Base-by-base conservation (phyloP, 352 stramenopile genomes). In the Pythium sukuiense region DNA sequence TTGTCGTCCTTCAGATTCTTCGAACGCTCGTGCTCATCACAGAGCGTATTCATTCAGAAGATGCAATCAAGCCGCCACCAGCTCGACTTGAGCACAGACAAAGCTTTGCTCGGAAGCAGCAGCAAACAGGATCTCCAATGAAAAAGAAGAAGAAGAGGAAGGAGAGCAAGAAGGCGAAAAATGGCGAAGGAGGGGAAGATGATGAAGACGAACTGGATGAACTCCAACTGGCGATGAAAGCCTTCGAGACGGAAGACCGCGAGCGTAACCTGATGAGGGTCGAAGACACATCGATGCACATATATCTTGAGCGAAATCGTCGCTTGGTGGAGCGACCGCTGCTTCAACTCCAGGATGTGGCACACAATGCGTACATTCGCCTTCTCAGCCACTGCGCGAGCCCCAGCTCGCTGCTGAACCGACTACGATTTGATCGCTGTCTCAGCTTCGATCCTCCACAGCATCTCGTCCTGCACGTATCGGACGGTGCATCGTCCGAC, bases 371-470 rank as follows among this genome's bases (percentile, higher is more conserved):
- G 18, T 82, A 86, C 49, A 71, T 85, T 12, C 76, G 76, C 0
- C 69, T 88, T 6, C 59, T 92, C 14, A 75, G 63, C 3, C 73
- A 86, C n/a, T 87, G 83, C 30, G 76, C 81, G 27, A 80, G 85
- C 41, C 74, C 74, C 6, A 74, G 71, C 11, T 78, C 77, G 5
- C 70, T 81, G 43, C 65, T 92, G 20, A 72, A 67, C 50, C 73
- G 79, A 12, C 62, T 90, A 5, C 67, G 77, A 9, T 87, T 92
- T 32, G 69, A 81, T 12, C 61, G 73, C 2, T 87, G 80, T 57
- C 67, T 90, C 30, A 46, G 64, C 0, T 80, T 81, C 24, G 3
- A 54, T 2, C 68, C 71, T 14, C 69, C 79, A 0, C 80, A 88
- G 16, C 72, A 67, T 45, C 60, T 90, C 30, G 70, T 71, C 45